Evolutionary conservation across 345 rosid genomes (phyloP), one percentile per base, ranked within the genome.

Genomic region (Ceriops tagal): DNA sequence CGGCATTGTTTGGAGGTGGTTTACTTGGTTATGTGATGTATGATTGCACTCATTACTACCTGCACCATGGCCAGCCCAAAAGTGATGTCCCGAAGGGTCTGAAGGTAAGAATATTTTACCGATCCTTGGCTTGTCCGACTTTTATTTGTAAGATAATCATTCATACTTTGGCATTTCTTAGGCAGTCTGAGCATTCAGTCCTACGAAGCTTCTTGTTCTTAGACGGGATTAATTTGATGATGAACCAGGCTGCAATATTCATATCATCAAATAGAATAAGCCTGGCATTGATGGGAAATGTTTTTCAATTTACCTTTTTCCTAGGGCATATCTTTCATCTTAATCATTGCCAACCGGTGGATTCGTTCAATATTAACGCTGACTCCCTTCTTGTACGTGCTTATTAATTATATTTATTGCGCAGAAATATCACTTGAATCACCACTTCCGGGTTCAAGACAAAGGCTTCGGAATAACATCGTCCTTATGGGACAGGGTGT

Each of bases 361-460:
- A 13, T 43, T 43, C 15, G 49, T 39, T 39, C 11, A 39, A 2
- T 10, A 11, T 8, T 37, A 39, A 39, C 46, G 2, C 15, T 10
- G 11, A 9, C 15, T 10, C 46, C 46, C 5, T 1, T 21, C 58
- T 53, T 9, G 1, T 47, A 22, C 19, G 26, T 28, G 58, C 47
- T n/a, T 58, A 18, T 24, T 19, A 46, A 19, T 68, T 43, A 1
- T 30, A 19, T 49, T 19, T 6, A 52, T 73, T 39, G 28, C 8
- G 83, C 89, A 92, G 99, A 95, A 85, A 73, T 92, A 92, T 77
- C 97, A 95, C 85, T 68, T 95, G 77, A 95, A 92, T 66, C 99
- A 95, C 82, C 99, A 95, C 86, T 92, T 89, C 72, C 84, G 96
- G 82, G 65, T 87, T 47, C 99, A 95, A 74, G 78, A 85, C 67